Conservation (phyloP, 2,329 filamentous ascomycete species). For the Colletotrichum lupini region DNA sequence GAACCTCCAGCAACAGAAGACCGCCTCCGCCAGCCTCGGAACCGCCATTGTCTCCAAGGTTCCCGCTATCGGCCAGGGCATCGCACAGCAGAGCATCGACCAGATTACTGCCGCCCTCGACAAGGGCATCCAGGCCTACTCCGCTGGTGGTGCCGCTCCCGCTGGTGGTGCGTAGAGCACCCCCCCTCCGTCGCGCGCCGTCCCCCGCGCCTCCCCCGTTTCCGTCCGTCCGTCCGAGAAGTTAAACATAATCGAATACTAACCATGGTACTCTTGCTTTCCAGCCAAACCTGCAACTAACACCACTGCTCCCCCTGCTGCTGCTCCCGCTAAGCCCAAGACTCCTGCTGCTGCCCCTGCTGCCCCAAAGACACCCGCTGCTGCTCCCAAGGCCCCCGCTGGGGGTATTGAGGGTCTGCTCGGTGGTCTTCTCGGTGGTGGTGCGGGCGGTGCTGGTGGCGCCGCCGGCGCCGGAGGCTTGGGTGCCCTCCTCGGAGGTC, state of each 20-base stretch:
- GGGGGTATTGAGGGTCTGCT: conserved; percentile 17
- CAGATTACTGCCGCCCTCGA: conserved; percentile 39
- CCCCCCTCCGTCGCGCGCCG: conserved; percentile 15
- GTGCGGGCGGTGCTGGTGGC: conserved; percentile 10
- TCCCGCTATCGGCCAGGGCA: conserved; percentile 41
- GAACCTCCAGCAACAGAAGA: conserved; percentile 40
- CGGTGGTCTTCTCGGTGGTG: conserved; percentile 9
- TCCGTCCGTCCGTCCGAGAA: neutral
- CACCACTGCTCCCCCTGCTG: conserved; percentile 9
- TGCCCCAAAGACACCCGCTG: neutral
- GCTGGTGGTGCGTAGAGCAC: conserved; percentile 28
- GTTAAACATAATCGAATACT: neutral
- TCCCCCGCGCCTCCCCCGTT: neutral
- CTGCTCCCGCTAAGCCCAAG: conserved; percentile 4
- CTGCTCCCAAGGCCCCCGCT: conserved; percentile 9
- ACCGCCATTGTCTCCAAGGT: conserved; percentile 41
- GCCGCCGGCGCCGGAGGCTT: conserved; percentile 1
- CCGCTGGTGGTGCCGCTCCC: neutral
- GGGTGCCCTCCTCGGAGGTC: conserved; percentile 4
- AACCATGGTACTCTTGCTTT: conserved; percentile 6
- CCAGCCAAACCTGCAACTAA: conserved; percentile 12
- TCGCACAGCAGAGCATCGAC: conserved; percentile 40
- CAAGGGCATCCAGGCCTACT: conserved; percentile 36
- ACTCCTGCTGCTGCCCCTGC: neutral
- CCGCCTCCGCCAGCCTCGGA: conserved; percentile 34